Evolutionary conservation across 2,329 filamentous ascomycete species (phyloP), one percentile per base, ranked within the genome.

Genomic region (Fusarium ramigenum): DNA sequence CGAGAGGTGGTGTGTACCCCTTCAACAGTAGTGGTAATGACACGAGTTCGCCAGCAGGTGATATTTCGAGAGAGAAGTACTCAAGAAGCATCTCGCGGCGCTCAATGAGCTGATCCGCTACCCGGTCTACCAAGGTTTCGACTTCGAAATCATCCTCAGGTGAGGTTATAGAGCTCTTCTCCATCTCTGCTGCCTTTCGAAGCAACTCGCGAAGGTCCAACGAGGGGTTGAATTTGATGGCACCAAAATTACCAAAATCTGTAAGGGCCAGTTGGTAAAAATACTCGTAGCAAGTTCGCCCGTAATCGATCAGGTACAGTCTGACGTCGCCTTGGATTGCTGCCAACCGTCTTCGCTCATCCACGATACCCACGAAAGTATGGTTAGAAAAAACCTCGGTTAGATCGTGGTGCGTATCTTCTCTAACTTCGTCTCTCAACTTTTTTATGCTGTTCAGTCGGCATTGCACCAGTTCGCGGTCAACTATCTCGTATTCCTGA

Each of bases 221-320:
- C 0, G 94, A 88, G 5, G 94, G 93, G 54, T 91, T 89, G 77
- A 99, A 94, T 16, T 89, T 90, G 66, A 99, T 95, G 28, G 87
- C 82, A 6, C 96, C 96, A 78, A 97, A 98, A 80, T 99, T 99
- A 4, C 93, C 94, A 82, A 99, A 99, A 79, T 99, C 95, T 0
- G 95, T 97, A 40, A 99, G 88, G 0, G 95, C 96, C 25, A 98
- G 84, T 83, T 99, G 96, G 83, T 99, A 99, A 81, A 98, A 97
- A 81, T 96, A 97, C 77, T 98, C 96, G 70, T 91, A 93, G 80
- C 91, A 93, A 3, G 93, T 85, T 80, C 96, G 91, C 16, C 95
- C 96, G 79, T 99, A 99, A 82, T 99, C 96, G 59, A 99, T 87
- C 28, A 99, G 89, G 81, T 93, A 98, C 12, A 99, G 88, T 80